Conservation (phyloP, 2,329 filamentous ascomycete genomes). For the Aspergillus brunneoviolaceus region DNA sequence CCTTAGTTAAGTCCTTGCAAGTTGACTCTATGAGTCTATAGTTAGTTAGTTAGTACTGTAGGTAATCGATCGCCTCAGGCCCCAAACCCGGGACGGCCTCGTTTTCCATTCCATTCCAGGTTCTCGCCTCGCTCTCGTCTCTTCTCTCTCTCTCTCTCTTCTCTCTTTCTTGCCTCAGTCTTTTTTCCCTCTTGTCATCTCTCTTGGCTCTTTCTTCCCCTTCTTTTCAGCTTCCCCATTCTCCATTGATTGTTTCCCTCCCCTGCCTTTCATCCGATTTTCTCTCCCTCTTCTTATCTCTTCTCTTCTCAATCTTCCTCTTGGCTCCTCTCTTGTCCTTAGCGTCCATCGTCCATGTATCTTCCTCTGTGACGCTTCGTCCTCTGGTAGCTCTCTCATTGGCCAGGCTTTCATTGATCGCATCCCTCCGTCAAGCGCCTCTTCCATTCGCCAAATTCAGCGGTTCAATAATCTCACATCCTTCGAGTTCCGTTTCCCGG, state of each 20-base stretch:
- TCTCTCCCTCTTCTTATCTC: neutral
- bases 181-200: constrained; percentile 19
- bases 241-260: constrained; percentile 9
- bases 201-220: constrained; percentile 19
- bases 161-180: constrained; percentile 13
- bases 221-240: neutral
- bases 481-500: constrained; percentile 11
- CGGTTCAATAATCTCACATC: constrained; percentile 21
- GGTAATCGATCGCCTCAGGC: constrained; percentile 22
- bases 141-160: constrained; percentile 17
- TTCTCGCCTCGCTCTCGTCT: constrained; percentile 28
- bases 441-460: constrained; percentile 33
- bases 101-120: constrained; percentile 41
- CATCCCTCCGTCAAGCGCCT: constrained; percentile 33
- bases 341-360: constrained; percentile 12
- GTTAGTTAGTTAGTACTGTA: neutral
- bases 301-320: neutral
- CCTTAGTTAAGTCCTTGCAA: too few species aligned
- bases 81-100: constrained; percentile 27
- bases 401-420: constrained; percentile 34
- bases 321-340: neutral
- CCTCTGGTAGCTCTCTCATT: constrained; percentile 27
- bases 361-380: constrained; percentile 17
- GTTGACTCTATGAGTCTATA: too few species aligned
- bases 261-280: constrained; percentile 8